Evolutionary conservation across 805 yeast species (phyloP).

Genomic region (Suhomyces vadensis): DNA sequence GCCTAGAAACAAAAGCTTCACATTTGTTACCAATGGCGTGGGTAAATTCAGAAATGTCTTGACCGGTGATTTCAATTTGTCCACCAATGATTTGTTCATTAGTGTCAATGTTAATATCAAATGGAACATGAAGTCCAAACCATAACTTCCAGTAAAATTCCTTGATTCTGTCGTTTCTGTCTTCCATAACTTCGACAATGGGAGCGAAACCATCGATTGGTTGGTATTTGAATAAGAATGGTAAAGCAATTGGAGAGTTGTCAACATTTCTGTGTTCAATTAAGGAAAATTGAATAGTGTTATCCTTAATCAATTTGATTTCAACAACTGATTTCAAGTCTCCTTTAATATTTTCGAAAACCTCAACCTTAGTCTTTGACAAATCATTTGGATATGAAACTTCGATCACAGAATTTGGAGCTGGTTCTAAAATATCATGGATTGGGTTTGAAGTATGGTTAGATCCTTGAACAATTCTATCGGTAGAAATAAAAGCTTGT

Average conservation of each 20-base stretch:
- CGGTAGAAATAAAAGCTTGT: constrained; percentile 80
- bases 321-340: constrained; percentile 64
- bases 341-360: constrained; percentile 74
- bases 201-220: constrained; percentile 96
- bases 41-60: constrained; percentile 86
- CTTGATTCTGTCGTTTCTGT: constrained; percentile 90
- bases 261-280: constrained; percentile 89
- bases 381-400: constrained; percentile 51
- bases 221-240: constrained; percentile 74
- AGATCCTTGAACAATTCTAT: constrained; percentile 81
- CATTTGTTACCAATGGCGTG: constrained; percentile 97
- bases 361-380: constrained; percentile 58
- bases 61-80: constrained; percentile 63
- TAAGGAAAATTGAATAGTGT: constrained; percentile 66
- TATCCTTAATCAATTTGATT: constrained; percentile 50
- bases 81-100: constrained; percentile 70
- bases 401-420: constrained; percentile 58
- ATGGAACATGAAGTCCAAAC: constrained; percentile 68
- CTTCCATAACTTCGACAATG: constrained; percentile 83
- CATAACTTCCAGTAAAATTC: constrained; percentile 96
- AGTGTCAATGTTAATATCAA: constrained; percentile 72
- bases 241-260: constrained; percentile 68
- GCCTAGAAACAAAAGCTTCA: constrained; percentile 90
- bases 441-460: constrained; percentile 79
- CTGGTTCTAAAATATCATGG: constrained; percentile 77